Evolutionary conservation across 2,329 filamentous ascomycete species (phyloP).

Genomic region (Pseudogymnoascus sp.): DNA sequence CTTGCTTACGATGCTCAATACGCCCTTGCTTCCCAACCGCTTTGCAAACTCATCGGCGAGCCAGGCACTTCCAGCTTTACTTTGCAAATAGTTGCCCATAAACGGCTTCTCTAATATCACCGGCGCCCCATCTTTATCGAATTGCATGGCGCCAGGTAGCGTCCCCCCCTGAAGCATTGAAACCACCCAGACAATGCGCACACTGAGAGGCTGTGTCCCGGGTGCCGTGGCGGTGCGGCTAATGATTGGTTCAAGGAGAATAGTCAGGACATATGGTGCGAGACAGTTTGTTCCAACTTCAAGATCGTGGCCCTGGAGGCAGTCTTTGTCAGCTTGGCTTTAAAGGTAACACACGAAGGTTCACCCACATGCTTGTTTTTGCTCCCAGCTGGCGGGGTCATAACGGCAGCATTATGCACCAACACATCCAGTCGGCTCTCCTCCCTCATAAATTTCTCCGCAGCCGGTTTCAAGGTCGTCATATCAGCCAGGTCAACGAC

Average conservation of each 20-base stretch:
- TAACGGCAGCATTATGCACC: slow-evolving; percentile 41
- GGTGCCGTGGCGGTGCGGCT: slow-evolving; percentile 11
- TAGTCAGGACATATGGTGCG: slow-evolving; percentile 19
- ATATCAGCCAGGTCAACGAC: slow-evolving; percentile 26
- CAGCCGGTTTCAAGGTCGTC: slow-evolving; percentile 22
- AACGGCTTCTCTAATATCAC: slow-evolving; percentile 14
- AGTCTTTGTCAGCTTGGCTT: neutral
- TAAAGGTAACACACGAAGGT: neutral
- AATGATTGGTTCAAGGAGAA: slow-evolving; percentile 19
- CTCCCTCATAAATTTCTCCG: slow-evolving; percentile 24
- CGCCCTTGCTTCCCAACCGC: slow-evolving; percentile 25
- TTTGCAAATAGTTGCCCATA: slow-evolving; percentile 30
- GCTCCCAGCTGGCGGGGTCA: slow-evolving; percentile 34
- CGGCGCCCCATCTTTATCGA: slow-evolving; percentile 21
- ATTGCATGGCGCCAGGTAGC: slow-evolving; percentile 19
- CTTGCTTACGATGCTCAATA: slow-evolving; percentile 28
- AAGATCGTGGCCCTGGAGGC: slow-evolving; percentile 13
- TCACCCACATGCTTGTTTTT: slow-evolving; percentile 28
- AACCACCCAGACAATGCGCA: slow-evolving; percentile 29
- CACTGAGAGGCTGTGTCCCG: slow-evolving; percentile 19
- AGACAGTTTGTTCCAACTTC: slow-evolving; percentile 20
- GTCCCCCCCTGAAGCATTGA: slow-evolving; percentile 17
- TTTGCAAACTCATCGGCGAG: slow-evolving; percentile 26
- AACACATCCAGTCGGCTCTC: slow-evolving; percentile 34
- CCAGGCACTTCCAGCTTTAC: slow-evolving; percentile 29